Base-by-base conservation (phyloP, 2,329 filamentous ascomycete species). In the Beauveria asiatica region DNA sequence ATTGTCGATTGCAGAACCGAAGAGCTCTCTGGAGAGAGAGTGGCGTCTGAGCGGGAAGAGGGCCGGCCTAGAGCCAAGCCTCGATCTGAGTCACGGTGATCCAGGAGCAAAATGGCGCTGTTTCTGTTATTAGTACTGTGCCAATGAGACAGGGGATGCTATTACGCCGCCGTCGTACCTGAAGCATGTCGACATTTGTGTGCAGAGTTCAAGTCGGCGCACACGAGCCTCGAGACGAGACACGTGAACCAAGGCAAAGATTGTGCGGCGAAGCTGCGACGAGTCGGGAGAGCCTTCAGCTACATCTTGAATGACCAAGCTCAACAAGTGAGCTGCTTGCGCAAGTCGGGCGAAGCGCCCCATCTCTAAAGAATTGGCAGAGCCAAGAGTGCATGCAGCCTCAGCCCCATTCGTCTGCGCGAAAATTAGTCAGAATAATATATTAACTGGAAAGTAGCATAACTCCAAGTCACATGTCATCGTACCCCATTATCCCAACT, bases 271-370 rank as follows among this genome's bases (percentile, higher is more conserved):
- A 23, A 64, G 61, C 46, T 64, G 62, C 13, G 50, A n/a, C 37
- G 61, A 61, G 2, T 61, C 58, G 3, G 8, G 50, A 2, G 58
- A 37, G 16, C 51, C 53, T 11, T 57, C 56, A 13, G 62, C 46
- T 10, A 58, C 60, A 39, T 60, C 59, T 39, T 58, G 48, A 13
- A 64, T 27, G 1, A 61, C 63, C 19, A 63, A 59, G 13, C 60
- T 63, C n/a, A 64, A 11, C 17, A 64, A 39, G 33, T 64, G 63
- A 17, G 63, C 62, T n/a, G 63, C 58, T 55, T 64, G 63, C n/a
- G 62, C 62, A 59, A 64, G 63, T 16, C 63, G 60, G 23, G 62
- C 63, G 39, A 62, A 64, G 5, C 62, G 57, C 3, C 61, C 57
- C 11, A 64, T 50, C 30, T 62, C 49, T 9, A 60, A 46, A 23